These are phyloP conservation scores for Alternaria sp. DNA, from an alignment of 2,329 filamentous ascomycete species.

Conservation along the genomic window DNA sequence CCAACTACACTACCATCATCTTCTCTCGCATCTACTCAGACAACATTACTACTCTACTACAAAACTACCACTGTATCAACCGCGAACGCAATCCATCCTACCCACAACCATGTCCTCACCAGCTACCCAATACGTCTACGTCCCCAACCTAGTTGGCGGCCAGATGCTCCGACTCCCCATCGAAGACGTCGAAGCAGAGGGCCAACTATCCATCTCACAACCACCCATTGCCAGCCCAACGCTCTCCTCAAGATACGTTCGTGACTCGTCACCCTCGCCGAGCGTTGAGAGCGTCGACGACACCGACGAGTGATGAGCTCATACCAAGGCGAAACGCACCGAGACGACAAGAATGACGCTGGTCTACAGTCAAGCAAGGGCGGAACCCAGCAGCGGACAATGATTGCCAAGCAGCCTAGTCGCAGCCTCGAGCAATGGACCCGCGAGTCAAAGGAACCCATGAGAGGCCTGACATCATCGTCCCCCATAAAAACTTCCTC, in stretches of 20 bases:
- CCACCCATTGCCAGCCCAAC: conserved; percentile 28
- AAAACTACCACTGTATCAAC: conserved; percentile 4
- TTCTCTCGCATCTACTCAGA: neutral
- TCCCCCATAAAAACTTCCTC: neutral
- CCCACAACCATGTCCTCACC: conserved; percentile 42
- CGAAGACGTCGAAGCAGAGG: conserved; percentile 36
- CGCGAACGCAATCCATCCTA: conserved; percentile 6
- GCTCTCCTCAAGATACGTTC: conserved; percentile 27
- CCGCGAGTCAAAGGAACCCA: conserved; percentile 1
- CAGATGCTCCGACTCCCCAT: conserved; percentile 50
- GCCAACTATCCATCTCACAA: conserved; percentile 24
- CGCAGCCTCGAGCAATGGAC: neutral
- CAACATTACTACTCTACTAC: conserved; percentile 1
- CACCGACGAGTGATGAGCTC: conserved; percentile 31
- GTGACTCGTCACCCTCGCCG: conserved; percentile 39
- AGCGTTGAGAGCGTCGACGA: conserved; percentile 44
- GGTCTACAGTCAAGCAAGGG: conserved; percentile 6
- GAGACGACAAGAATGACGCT: conserved; percentile 5
- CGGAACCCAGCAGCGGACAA: conserved; percentile 1
- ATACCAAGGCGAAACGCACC: conserved; percentile 4
- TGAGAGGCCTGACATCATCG: conserved; percentile 5
- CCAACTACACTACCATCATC: neutral
- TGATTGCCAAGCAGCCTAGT: conserved; percentile 4
- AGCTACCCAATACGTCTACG: conserved; percentile 48
- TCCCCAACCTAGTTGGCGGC: conserved; percentile 51